Percentiles rank a stretch among this genome's conserved stretches.
Evolutionary conservation across 1,284 basidiomycete genomes (phyloP).

Genomic region (Somion occarium): DNA sequence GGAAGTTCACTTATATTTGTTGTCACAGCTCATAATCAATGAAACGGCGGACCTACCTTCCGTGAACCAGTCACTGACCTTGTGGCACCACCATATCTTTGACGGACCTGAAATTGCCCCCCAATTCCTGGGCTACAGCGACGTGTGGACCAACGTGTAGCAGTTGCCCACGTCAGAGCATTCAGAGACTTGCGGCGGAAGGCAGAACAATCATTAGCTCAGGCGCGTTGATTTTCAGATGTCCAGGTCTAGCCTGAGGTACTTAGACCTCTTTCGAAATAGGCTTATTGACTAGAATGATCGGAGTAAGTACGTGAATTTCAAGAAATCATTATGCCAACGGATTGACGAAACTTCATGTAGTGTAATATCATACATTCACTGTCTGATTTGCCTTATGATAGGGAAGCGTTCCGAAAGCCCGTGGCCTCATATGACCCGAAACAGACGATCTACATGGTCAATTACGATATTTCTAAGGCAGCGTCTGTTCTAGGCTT

Average conservation of each 20-base stretch:
- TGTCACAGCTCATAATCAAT: constrained; percentile 4
- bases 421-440: neutral
- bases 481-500: constrained; percentile 10
- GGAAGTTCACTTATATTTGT: neutral
- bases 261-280: too few species aligned
- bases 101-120: neutral
- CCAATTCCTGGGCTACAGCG: neutral
- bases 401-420: constrained; percentile 6
- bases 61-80: neutral
- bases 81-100: neutral
- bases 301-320: constrained; percentile 25
- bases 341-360: neutral
- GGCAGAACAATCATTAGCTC: constrained; percentile 15
- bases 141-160: constrained; percentile 54
- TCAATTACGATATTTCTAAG: constrained; percentile 3
- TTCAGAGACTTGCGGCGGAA: constrained; percentile 22
- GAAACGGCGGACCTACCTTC: neutral
- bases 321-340: neutral
- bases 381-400: constrained; percentile 4
- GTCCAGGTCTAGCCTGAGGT: too few species aligned
- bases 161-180: constrained; percentile 49
- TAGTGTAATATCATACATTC: neutral
- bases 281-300: constrained; percentile 19
- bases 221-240: too few species aligned
- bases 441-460: neutral